A percentile compares a stretch with the other conserved stretches of the same genome.
phyloP scores from a whole-genome alignment of 495 filamentous ascomycete species.

The Penicillium lagena region DNA sequence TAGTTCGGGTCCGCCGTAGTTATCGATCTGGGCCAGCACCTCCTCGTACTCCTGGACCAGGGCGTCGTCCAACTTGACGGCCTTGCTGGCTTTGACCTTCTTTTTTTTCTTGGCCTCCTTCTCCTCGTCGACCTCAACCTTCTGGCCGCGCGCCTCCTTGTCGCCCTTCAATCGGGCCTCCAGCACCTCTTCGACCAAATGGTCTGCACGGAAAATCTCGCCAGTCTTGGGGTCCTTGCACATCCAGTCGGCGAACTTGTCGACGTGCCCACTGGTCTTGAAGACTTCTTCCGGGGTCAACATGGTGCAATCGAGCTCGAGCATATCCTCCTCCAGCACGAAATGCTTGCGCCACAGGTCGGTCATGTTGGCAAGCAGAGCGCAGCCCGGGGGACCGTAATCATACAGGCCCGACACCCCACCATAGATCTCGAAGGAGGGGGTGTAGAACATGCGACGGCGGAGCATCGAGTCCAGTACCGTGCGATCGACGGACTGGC shows the following conservation, averaged over 20 bases:
- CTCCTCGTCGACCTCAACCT: slow-evolving; percentile 58
- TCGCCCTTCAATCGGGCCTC: slow-evolving; percentile 76
- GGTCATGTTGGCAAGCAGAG: slow-evolving; percentile 77
- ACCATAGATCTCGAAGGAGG: slow-evolving; percentile 89
- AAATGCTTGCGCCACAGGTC: slow-evolving; percentile 93
- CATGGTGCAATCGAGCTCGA: slow-evolving; percentile 82
- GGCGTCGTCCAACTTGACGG: slow-evolving; percentile 57
- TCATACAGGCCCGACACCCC: slow-evolving; percentile 82
- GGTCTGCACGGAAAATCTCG: slow-evolving; percentile 92
- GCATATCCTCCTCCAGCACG: slow-evolving; percentile 83
- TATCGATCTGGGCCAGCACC: slow-evolving; percentile 65
- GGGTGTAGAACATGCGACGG: slow-evolving; percentile 88
- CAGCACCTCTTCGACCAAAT: slow-evolving; percentile 89
- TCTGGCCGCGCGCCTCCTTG: slow-evolving; percentile 69
- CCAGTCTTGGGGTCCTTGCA: slow-evolving; percentile 97
- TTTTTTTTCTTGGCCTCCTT: slow-evolving; percentile 63
- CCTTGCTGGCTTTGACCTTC: slow-evolving; percentile 51
- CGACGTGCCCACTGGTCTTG: slow-evolving; percentile 95
- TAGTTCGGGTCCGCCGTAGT: slow-evolving; percentile 60
- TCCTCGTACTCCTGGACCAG: slow-evolving; percentile 63
- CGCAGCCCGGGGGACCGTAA: slow-evolving; percentile 76
- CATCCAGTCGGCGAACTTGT: slow-evolving; percentile 99
- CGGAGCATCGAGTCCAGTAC: slow-evolving; percentile 77
- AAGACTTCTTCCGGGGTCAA: slow-evolving; percentile 84
- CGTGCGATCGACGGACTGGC: slow-evolving; percentile 76